phyloP scores from a whole-genome alignment of 768 basidiomycete species.

The Fomitopsis pulvina region DNA sequence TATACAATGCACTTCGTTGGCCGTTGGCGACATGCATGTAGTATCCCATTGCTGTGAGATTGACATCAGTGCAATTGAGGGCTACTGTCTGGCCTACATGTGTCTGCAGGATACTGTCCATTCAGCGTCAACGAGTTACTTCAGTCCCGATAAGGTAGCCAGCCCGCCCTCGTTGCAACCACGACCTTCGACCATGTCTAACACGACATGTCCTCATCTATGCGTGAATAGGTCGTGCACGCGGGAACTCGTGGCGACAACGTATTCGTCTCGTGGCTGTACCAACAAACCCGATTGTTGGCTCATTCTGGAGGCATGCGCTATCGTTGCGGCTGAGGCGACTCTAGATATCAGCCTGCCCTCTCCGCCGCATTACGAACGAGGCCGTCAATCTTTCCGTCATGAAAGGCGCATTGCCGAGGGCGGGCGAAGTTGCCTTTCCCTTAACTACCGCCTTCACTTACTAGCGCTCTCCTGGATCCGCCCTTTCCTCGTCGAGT shows the following conservation, averaged over 20 bases:
- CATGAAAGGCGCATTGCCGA: background rate
- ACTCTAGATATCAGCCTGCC: background rate
- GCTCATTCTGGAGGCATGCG: background rate
- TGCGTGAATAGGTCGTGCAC: background rate
- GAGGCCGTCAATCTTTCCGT: background rate
- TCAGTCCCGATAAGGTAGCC: background rate
- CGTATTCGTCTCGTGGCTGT: background rate
- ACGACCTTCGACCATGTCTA: background rate
- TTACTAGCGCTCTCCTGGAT: background rate
- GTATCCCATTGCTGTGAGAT: too few species aligned
- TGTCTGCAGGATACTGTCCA: too few species aligned
- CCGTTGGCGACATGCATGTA: too few species aligned
- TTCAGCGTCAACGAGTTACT: too few species aligned
- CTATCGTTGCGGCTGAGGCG: background rate
- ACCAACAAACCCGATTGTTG: background rate
- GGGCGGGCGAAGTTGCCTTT: background rate
- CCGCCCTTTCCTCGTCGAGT: background rate
- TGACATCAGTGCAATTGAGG: too few species aligned
- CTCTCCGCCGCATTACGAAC: background rate
- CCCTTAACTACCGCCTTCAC: background rate
- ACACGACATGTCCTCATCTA: background rate
- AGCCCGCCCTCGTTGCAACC: background rate
- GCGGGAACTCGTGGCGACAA: background rate
- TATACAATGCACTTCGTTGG: too few species aligned
- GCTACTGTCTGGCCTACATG: too few species aligned